Evolutionary conservation across 208 protist genomes (phyloP).

Genomic region (Crithidia expoeki): DNA sequence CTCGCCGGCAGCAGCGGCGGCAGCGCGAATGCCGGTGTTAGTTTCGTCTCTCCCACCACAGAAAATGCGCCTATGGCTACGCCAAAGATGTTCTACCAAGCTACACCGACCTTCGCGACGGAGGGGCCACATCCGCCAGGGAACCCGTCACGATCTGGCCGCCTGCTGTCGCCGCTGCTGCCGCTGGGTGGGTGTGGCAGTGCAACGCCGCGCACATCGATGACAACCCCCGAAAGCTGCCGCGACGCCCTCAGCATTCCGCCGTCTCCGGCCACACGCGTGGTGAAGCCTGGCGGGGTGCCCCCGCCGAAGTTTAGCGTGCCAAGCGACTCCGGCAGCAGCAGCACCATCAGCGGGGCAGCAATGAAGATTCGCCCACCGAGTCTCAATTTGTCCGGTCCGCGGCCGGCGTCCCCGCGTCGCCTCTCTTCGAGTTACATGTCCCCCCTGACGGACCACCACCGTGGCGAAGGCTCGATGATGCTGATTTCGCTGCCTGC

Average conservation of each 20-base stretch:
- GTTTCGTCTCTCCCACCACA: not conserved
- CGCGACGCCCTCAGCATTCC: conserved; percentile 4
- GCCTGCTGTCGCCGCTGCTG: conserved; percentile 2
- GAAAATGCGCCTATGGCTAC: not conserved
- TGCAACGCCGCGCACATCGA: not conserved
- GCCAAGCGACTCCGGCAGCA: not conserved
- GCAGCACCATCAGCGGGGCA: not conserved
- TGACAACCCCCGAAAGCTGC: conserved; percentile 4
- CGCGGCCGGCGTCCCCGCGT: not conserved
- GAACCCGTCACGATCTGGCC: not conserved
- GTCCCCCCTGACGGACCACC: conserved; percentile 9
- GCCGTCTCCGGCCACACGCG: not conserved
- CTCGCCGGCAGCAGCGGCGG: not conserved
- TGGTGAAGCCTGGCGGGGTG: not conserved
- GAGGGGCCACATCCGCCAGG: not conserved
- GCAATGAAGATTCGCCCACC: not conserved
- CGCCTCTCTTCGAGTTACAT: conserved; percentile 3
- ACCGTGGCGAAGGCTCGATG: not conserved
- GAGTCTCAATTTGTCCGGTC: conserved; percentile 5
- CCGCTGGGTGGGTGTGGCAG: not conserved
- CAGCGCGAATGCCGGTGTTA: not conserved
- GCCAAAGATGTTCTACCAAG: not conserved
- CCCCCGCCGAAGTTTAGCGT: not conserved
- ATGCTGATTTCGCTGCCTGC: not conserved
- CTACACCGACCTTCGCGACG: not conserved